Evolutionary conservation across 768 basidiomycete species (phyloP), one percentile per base, ranked within the genome.

Genomic region (Suillus occidentalis): DNA sequence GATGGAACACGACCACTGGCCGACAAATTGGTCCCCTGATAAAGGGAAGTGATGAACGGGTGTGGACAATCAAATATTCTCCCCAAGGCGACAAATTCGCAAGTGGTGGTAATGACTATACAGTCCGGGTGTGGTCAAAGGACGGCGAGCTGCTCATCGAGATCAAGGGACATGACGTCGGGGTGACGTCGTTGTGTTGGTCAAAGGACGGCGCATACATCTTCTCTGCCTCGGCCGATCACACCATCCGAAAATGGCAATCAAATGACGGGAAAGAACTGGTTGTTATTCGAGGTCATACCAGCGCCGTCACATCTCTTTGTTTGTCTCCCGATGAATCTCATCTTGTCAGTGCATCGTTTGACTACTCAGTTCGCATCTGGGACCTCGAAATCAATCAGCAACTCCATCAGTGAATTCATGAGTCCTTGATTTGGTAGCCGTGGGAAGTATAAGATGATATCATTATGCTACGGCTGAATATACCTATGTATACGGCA

Each of bases 1-100:
- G 66, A 7, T 72, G 71, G 64, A 65, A 69, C 39, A 42, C 61
- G 8, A 36, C 20, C 25, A 43, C 66, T 20, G 52, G 52, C 31
- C 18, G 2, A 13, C 49, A 50, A 50, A 50, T 50, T 14, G 25
- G 6, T 16, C 13, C 25, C 13, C 49, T 25, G 0, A 28, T 50
- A 28, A 4, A 28, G 13, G 12, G 4, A 18, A 12, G 18, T 2
- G 9, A 55, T 12, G 6, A 1, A n/a, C 6, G 31, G 31, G 6
- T 10, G 16, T 53, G 28, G 4, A 28, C 18, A 14, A 25, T 53
- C 28, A 53, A 53, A 53, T 53, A 18, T 6, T 53, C 52, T 16
- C 52, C 28, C 4, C 52, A 31, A 53, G 28, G 52, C 49, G 22
- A 50, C 22, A 50, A 25, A 25, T 25, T 25, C 2, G 22, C 49